Evolutionary conservation across 768 basidiomycete species (phyloP), one percentile per base, ranked within the genome.

Genomic region (Obba rivulosa): DNA sequence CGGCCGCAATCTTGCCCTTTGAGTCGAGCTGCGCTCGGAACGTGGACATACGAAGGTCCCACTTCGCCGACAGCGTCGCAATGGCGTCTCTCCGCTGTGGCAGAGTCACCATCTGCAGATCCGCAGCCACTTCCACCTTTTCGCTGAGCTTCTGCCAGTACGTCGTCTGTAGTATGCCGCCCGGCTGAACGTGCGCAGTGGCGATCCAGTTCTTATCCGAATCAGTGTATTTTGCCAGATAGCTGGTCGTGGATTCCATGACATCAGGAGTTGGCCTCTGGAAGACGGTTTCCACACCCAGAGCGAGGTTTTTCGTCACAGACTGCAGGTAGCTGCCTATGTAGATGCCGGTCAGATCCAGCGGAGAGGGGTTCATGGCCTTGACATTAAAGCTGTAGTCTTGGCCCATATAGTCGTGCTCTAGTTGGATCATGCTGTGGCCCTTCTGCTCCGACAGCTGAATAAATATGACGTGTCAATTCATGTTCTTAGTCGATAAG

Each of bases 101-200:
- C 17, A 83, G 78, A 24, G 87, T 86, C 47, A 93, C 74, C 35
- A 94, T 66, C 63, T 92, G 84, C 49, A 99, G 68, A 58, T 98
- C 95, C 25, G 93, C 92, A 25, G 92, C 95, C n/a, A 94, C 92
- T 53, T 98, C 96, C 11, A 99, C 87, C 69, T 95, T 92, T 49
- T 95, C 91, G 65, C 86, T 86, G 51, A 99, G 70, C 64, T 91
- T 93, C 55, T 97, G 93, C 88, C 92, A 96, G 68, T 98, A 99
- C 8, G 92, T 94, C 23, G 93, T 81, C 67, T 93, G 88, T 21
- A 96, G 60, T 42, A 90, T 77, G 20, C 94, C 92, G 14, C 81
- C 74, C 14, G 85, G 78, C 64, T 93, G 92, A 11, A 94, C 53
- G 61, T 91, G 89, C 11, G 91, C 86, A 3, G 93, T 95, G n/a